Base-by-base conservation (phyloP, 495 filamentous ascomycete genomes). In the Talaromyces borbonicus region DNA sequence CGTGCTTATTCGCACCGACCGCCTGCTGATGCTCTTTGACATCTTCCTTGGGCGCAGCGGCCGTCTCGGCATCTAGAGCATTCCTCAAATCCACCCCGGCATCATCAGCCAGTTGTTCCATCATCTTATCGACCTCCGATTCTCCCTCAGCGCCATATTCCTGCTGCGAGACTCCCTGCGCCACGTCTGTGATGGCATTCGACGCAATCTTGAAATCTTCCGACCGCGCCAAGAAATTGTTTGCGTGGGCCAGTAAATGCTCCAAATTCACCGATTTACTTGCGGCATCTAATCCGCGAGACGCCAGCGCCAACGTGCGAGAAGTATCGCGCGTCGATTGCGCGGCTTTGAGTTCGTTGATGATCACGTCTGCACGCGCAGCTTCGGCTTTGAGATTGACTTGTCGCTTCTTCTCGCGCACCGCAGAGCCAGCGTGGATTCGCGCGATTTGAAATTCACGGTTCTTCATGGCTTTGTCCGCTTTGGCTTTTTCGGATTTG, bases 141-240 rank as follows among this genome's bases (percentile, higher is more conserved):
- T 70, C 63, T 5, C 66, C 68, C 56, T 72, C 68, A 2, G 68
- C 66, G 25, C 68, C 68, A 42, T 67, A 65, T 52, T 72, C 68
- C 53, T 67, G 66, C 63, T 68, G 66, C 25, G 63, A 66, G 4
- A 72, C 48, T 5, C 68, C 68, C 52, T 65, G 61, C 18, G 68
- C 66, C 15, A 72, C 68, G 49, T 70, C 68, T 49, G 69, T 64
- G 33, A 72, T 72, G 16, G 68, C 68, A 36, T 51, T 61, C 15
- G 61, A 64, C 1, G 68, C 68, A 36, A 72, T 72, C 50, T 70
- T 70, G 41, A 72, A 72, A 49, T 72, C 68, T 49, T 72, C 68
- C 18, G 61, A 65, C 32, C 67, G 57, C 0, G 66, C 65, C 31
- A 72, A 51, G 42, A 72, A 72, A 39, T 72, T 72, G 39, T 72